A percentile compares a stretch with the other conserved stretches of the same genome.
Evolutionary conservation across 2,329 filamentous ascomycete genomes (phyloP).

Genomic region (Daldinia sp.): DNA sequence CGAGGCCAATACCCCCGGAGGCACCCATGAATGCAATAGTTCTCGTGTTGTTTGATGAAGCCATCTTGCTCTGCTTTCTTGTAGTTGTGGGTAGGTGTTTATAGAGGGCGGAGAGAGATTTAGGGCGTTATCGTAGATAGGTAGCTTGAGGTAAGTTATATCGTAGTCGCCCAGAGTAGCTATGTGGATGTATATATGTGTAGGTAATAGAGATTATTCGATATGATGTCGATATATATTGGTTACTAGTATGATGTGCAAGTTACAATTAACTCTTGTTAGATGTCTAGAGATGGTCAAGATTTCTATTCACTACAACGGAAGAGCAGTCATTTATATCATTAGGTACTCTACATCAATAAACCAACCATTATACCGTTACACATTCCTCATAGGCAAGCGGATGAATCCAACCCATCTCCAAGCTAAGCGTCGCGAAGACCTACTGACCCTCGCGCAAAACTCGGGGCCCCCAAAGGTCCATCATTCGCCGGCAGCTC

Average conservation of each 20-base stretch:
- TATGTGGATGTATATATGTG: not conserved
- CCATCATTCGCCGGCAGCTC: constrained; percentile 10
- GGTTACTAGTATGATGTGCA: not conserved
- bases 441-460: not conserved
- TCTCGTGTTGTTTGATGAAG: constrained; percentile 44
- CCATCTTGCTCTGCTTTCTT: constrained; percentile 5
- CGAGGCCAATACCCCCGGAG: constrained; percentile 62
- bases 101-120: too few species aligned
- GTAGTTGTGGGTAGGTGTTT: too few species aligned
- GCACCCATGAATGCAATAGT: constrained; percentile 66
- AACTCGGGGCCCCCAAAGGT: not conserved
- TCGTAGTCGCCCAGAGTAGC: not conserved
- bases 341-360: not conserved
- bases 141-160: not conserved
- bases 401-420: constrained; percentile 4
- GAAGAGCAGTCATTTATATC: not conserved
- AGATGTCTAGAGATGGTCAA: not conserved
- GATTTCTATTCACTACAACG: not conserved
- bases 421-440: not conserved
- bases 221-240: not conserved
- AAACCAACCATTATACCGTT: not conserved
- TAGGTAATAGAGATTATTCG: not conserved
- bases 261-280: not conserved
- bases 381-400: not conserved
- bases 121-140: not conserved